phyloP scores from a whole-genome alignment of 306 rosid species.

The Gastrolobium bilobum region DNA sequence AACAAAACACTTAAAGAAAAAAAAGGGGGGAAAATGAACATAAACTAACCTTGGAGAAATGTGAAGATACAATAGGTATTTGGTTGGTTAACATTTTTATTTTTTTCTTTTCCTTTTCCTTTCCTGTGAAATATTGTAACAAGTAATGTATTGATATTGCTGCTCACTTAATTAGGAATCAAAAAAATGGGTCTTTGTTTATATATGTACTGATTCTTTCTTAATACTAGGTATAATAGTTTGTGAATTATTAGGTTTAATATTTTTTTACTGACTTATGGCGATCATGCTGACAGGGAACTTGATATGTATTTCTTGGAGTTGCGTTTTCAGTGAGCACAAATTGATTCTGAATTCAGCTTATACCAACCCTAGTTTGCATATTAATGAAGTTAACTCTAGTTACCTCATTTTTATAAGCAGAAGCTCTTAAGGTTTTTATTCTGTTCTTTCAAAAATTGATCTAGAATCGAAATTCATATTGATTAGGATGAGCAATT shows the following conservation, averaged over 20 bases:
- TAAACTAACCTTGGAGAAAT: slow-evolving; percentile 39
- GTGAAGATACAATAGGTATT: slow-evolving; percentile 43
- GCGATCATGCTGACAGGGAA: neutral
- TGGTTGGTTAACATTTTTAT: slow-evolving; percentile 41
- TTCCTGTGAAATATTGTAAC: slow-evolving; percentile 39
- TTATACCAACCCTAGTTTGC: neutral
- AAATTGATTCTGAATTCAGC: neutral
- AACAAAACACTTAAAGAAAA: neutral
- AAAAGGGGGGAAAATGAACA: neutral
- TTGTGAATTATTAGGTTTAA: slow-evolving; percentile 7
- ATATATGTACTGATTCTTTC: slow-evolving; percentile 15
- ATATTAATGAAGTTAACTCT: neutral
- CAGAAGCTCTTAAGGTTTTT: neutral
- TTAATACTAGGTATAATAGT: slow-evolving; percentile 13
- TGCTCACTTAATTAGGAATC: slow-evolving; percentile 43
- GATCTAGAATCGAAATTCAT: neutral
- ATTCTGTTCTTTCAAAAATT: neutral
- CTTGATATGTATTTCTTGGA: neutral
- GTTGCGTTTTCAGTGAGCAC: neutral
- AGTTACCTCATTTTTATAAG: neutral
- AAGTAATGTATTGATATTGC: slow-evolving; percentile 25
- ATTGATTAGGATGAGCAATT: neutral
- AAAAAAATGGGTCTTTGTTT: slow-evolving; percentile 5
- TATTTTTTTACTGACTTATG: slow-evolving; percentile 7
- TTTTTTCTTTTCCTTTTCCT: neutral